Conservation (phyloP, 2,329 filamentous ascomycete genomes). For the Calonectria pteridis region DNA sequence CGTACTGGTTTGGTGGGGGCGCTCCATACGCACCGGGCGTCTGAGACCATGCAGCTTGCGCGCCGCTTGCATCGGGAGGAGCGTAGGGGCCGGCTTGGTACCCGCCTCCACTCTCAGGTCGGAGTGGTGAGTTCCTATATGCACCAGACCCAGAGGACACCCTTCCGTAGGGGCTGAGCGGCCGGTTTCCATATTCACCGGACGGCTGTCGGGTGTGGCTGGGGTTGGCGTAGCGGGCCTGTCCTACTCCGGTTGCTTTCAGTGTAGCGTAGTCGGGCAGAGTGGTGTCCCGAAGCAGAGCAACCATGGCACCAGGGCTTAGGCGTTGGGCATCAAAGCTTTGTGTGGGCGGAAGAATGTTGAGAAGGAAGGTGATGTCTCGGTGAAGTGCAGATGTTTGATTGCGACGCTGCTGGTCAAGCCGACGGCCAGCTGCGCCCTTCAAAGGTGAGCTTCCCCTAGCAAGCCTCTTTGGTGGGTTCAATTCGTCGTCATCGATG, state of each 20-base stretch:
- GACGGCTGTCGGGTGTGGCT: slow-evolving; percentile 57
- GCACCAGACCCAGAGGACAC: slow-evolving; percentile 54
- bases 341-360: slow-evolving; percentile 80
- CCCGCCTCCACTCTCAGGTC: slow-evolving; percentile 55
- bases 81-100: slow-evolving; percentile 48
- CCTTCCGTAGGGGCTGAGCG: slow-evolving; percentile 62
- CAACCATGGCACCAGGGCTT: slow-evolving; percentile 77
- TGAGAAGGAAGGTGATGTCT: slow-evolving; percentile 73
- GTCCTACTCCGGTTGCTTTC: slow-evolving; percentile 59
- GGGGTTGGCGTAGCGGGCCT: slow-evolving; percentile 50
- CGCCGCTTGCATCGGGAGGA: slow-evolving; percentile 43
- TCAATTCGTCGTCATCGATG: slow-evolving; percentile 77
- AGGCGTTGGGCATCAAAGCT: slow-evolving; percentile 80
- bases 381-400: slow-evolving; percentile 79
- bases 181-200: slow-evolving; percentile 58
- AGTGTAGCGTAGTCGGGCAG: slow-evolving; percentile 72
- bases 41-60: slow-evolving; percentile 46
- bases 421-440: slow-evolving; percentile 85
- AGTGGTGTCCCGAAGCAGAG: slow-evolving; percentile 76
- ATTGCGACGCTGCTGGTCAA: slow-evolving; percentile 81
- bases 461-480: slow-evolving; percentile 85
- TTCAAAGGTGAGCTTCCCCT: slow-evolving; percentile 95
- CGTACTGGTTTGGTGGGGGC: slow-evolving; percentile 51
- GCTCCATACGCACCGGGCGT: slow-evolving; percentile 47
- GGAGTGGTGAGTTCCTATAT: slow-evolving; percentile 66